A percentile compares a stretch with the other conserved stretches of the same genome.
Conservation (phyloP, 176 grass and related monocot genomes). For the Musa acuminata region DNA sequence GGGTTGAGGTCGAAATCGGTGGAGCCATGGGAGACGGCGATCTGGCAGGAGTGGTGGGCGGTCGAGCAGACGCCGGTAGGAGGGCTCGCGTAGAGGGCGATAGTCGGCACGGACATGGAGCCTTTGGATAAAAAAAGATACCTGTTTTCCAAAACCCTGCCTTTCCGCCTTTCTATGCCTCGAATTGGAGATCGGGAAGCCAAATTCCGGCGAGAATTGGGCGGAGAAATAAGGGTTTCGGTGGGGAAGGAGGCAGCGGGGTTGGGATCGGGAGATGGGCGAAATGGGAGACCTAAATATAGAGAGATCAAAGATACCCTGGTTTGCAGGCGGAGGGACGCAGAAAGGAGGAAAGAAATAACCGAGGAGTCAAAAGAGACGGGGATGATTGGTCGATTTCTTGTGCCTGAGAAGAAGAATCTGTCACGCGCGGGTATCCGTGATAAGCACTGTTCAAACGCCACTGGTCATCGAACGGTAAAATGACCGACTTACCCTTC, state of each 20-base stretch:
- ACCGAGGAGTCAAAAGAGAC: neutral
- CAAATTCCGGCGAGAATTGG: neutral
- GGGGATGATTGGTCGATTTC: neutral
- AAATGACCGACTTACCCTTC: too few species aligned
- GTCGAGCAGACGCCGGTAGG: neutral
- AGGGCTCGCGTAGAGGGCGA: conserved; percentile 50
- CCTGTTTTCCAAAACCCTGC: neutral
- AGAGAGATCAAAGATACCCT: neutral
- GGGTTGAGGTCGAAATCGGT: conserved; percentile 31
- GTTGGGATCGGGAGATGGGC: neutral
- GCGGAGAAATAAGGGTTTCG: neutral
- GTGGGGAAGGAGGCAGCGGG: too few species aligned
- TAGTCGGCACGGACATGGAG: conserved; percentile 55
- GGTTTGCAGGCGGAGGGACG: neutral
- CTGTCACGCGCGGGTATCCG: neutral
- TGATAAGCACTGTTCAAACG: too few species aligned
- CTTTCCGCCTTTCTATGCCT: neutral
- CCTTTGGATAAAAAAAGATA: neutral
- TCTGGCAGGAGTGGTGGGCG: conserved; percentile 9
- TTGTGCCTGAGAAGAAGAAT: neutral
- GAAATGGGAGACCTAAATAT: neutral
- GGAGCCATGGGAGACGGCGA: conserved; percentile 11
- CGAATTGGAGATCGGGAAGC: neutral
- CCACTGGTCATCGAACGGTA: too few species aligned
- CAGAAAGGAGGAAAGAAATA: neutral